Evolutionary conservation across 1,139 yeast genomes (phyloP).

Genomic region (Candida sp.): DNA sequence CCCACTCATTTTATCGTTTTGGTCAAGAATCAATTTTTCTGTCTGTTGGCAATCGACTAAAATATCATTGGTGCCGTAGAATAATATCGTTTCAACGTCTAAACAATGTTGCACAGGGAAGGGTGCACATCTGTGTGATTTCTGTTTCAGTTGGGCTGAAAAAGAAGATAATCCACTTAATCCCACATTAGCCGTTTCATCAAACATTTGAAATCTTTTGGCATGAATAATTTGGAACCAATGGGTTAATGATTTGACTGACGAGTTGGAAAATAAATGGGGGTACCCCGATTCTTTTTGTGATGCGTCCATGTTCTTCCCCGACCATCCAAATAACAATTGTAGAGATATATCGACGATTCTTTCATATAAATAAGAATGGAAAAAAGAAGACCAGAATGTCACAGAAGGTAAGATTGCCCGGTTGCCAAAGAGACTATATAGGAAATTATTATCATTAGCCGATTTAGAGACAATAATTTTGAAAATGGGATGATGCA

Average conservation of each 20-base stretch:
- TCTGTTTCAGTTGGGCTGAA: slow-evolving; percentile 19
- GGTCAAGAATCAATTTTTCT: slow-evolving; percentile 18
- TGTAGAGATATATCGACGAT: slow-evolving; percentile 36
- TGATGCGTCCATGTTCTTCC: slow-evolving; percentile 24
- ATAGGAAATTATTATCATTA: slow-evolving; percentile 26
- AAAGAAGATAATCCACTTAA: slow-evolving; percentile 18
- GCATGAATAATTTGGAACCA: slow-evolving; percentile 47
- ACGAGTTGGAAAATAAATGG: slow-evolving; percentile 45
- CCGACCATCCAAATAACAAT: slow-evolving; percentile 41
- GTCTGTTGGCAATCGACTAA: slow-evolving; percentile 39
- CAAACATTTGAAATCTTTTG: slow-evolving; percentile 45
- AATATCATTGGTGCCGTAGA: slow-evolving; percentile 40
- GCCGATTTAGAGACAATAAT: slow-evolving; percentile 37
- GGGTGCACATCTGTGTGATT: slow-evolving; percentile 53
- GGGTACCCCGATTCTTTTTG: slow-evolving; percentile 44
- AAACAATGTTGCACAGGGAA: slow-evolving; percentile 46
- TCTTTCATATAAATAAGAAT: slow-evolving; percentile 28
- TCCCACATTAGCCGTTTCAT: slow-evolving; percentile 34
- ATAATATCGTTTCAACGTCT: slow-evolving; percentile 37
- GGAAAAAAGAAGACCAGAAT: slow-evolving; percentile 41
- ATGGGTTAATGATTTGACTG: slow-evolving; percentile 43
- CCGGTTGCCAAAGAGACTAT: slow-evolving; percentile 36
- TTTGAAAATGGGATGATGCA: slow-evolving; percentile 34
- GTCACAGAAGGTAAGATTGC: slow-evolving; percentile 45
- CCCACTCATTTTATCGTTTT: slow-evolving; percentile 20